A percentile compares a stretch with the other conserved stretches of the same genome.
Evolutionary conservation across 306 rosid genomes (phyloP).

Genomic region (Cicer judaicum): DNA sequence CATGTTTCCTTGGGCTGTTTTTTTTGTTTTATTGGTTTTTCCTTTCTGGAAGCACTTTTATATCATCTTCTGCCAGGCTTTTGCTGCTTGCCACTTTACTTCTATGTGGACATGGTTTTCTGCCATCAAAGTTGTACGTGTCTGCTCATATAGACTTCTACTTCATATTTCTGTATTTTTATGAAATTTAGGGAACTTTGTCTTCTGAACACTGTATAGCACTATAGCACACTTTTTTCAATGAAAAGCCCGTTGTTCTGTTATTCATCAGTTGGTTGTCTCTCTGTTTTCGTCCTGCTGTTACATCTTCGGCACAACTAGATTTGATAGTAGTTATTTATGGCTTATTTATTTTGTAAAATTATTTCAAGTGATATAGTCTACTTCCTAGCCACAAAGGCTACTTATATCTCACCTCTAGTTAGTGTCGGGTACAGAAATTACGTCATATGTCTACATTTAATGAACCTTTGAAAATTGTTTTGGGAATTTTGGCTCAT

Average conservation of each 20-base stretch:
- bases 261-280: conserved; percentile 5
- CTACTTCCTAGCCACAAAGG: conserved; percentile 33
- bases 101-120: conserved; percentile 65
- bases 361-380: conserved; percentile 32
- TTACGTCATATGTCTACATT: conserved; percentile 5
- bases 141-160: conserved; percentile 36
- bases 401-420: conserved; percentile 35
- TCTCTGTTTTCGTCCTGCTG: conserved; percentile 23
- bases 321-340: not conserved
- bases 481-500: conserved; percentile 23
- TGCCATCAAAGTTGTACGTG: conserved; percentile 69
- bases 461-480: conserved; percentile 28
- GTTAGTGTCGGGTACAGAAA: conserved; percentile 23
- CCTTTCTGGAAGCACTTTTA: conserved; percentile 71
- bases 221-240: conserved; percentile 19
- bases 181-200: conserved; percentile 11
- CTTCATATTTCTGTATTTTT: conserved; percentile 28
- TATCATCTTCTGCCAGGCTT: conserved; percentile 63
- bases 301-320: conserved; percentile 30
- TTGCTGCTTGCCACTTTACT: conserved; percentile 52
- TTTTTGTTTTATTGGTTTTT: conserved; percentile 81
- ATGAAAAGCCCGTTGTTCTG: not conserved
- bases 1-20: conserved; percentile 60
- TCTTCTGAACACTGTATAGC: conserved; percentile 19
- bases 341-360: conserved; percentile 29